A percentile compares a stretch with the other conserved stretches of the same genome.
phyloP scores from a whole-genome alignment of 1,139 yeast genomes.

The Arxiozyma slooffiae region DNA sequence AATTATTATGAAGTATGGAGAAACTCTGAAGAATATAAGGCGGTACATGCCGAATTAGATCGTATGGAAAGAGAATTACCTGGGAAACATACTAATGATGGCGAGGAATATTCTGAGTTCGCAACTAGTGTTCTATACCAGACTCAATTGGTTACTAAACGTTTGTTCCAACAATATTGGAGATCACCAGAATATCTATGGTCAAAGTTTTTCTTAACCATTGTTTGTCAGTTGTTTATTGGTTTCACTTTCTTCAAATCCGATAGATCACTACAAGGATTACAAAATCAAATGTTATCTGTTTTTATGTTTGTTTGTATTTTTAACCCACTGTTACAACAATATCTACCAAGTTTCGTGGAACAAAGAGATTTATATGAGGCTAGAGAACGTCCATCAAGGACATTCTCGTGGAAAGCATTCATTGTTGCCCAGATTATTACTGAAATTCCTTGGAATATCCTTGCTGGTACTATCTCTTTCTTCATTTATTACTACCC shows the following conservation, averaged over 20 bases:
- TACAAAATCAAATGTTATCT: slow-evolving; percentile 58
- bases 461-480: slow-evolving; percentile 52
- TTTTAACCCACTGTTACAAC: slow-evolving; percentile 57
- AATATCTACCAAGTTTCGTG: slow-evolving; percentile 62
- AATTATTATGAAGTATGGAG: slow-evolving; percentile 63
- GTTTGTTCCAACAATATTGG: slow-evolving; percentile 51
- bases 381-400: slow-evolving; percentile 81
- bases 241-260: slow-evolving; percentile 73
- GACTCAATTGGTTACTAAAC: slow-evolving; percentile 40
- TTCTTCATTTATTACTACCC: slow-evolving; percentile 79
- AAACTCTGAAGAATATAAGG: slow-evolving; percentile 44
- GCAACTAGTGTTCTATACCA: slow-evolving; percentile 44
- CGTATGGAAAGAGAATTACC: slow-evolving; percentile 39
- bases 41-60: slow-evolving; percentile 36
- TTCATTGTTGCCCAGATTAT: slow-evolving; percentile 51
- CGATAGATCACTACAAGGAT: slow-evolving; percentile 46
- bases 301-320: slow-evolving; percentile 55
- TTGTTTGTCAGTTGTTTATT: slow-evolving; percentile 48
- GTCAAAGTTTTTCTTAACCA: slow-evolving; percentile 42
- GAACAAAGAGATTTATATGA: slow-evolving; percentile 72
- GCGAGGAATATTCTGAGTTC: slow-evolving; percentile 21
- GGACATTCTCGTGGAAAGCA: slow-evolving; percentile 53
- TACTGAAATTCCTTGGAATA: slow-evolving; percentile 70
- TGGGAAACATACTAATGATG: slow-evolving; percentile 1
- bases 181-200: slow-evolving; percentile 54